Evolutionary conservation across 495 filamentous ascomycete genomes (phyloP).

Genomic region (Cetradonia linearis): DNA sequence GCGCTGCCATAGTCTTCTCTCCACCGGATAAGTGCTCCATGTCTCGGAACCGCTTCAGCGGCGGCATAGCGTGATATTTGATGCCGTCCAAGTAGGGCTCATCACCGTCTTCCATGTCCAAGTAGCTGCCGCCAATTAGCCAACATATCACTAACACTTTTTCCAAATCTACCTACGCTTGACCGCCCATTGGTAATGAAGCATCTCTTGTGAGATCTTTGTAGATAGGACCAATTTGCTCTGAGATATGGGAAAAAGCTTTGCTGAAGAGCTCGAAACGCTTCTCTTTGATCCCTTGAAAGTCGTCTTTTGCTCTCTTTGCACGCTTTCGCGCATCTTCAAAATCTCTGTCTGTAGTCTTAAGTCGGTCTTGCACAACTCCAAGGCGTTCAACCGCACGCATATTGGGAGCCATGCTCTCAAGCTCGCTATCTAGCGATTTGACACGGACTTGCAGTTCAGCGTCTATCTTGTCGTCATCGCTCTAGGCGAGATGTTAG

Average conservation of each 20-base stretch:
- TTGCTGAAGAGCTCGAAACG: slow-evolving; percentile 88
- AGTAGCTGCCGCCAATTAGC: slow-evolving; percentile 43
- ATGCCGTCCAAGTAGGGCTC: slow-evolving; percentile 88
- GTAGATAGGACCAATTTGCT: slow-evolving; percentile 89
- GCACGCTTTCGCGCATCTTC: slow-evolving; percentile 66
- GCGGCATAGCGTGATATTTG: slow-evolving; percentile 98
- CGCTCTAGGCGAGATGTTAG: slow-evolving; percentile 41
- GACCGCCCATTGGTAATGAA: slow-evolving; percentile 81
- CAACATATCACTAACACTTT: background rate
- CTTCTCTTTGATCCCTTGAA: slow-evolving; percentile 66
- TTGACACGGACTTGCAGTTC: slow-evolving; percentile 68
- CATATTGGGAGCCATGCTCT: slow-evolving; percentile 92
- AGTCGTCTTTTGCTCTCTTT: slow-evolving; percentile 68
- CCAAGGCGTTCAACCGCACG: slow-evolving; percentile 89
- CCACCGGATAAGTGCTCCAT: slow-evolving; percentile 98
- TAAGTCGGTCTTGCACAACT: slow-evolving; percentile 70
- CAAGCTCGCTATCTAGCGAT: slow-evolving; percentile 63
- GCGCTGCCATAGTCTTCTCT: slow-evolving; percentile 97
- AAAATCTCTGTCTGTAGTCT: slow-evolving; percentile 78
- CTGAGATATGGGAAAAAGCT: slow-evolving; percentile 88
- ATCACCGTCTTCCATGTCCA: slow-evolving; percentile 85
- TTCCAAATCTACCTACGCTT: slow-evolving; percentile 45
- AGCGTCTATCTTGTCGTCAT: slow-evolving; percentile 65
- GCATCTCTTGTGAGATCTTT: slow-evolving; percentile 80
- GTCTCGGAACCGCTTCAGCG: slow-evolving; percentile 94